Percentiles rank a stretch among this genome's conserved stretches.
These are phyloP conservation scores for Geosmithia morbida DNA, from an alignment of 2,329 filamentous ascomycete species.

Conservation along the genomic window DNA sequence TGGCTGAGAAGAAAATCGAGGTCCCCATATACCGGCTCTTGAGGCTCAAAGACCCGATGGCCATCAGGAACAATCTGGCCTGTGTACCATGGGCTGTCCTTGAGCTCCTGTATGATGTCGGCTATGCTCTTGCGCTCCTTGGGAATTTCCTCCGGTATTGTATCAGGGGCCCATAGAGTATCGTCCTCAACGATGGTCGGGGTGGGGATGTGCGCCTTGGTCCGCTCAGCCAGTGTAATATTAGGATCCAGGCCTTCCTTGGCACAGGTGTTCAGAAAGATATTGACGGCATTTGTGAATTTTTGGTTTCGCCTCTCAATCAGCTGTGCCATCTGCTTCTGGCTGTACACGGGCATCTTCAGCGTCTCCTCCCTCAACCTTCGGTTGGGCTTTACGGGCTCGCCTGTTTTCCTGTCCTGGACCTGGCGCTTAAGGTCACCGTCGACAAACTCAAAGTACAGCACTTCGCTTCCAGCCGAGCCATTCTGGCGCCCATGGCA, in stretches of 20 bases:
- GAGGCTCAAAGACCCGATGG: conserved; percentile 78
- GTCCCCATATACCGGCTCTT: conserved; percentile 68
- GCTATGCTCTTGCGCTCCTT: conserved; percentile 65
- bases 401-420: conserved; percentile 54
- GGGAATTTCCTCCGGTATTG: conserved; percentile 59
- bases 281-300: conserved; percentile 63
- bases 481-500: conserved; percentile 3
- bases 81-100: conserved; percentile 73
- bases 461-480: conserved; percentile 43
- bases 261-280: conserved; percentile 61
- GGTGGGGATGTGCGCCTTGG: conserved; percentile 46
- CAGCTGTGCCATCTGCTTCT: conserved; percentile 77
- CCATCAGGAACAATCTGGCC: conserved; percentile 89
- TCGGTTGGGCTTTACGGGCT: conserved; percentile 51
- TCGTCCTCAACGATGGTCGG: conserved; percentile 28
- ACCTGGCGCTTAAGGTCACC: conserved; percentile 79
- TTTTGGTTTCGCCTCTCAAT: conserved; percentile 84
- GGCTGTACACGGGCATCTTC: conserved; percentile 84
- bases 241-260: conserved; percentile 53
- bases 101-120: conserved; percentile 76
- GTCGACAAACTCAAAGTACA: conserved; percentile 88
- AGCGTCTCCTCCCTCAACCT: conserved; percentile 64
- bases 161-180: conserved; percentile 19
- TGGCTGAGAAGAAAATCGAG: conserved; percentile 80
- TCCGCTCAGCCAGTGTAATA: conserved; percentile 42